Base-by-base conservation (phyloP, 768 basidiomycete species). In the Hemileccinum impolitum region DNA sequence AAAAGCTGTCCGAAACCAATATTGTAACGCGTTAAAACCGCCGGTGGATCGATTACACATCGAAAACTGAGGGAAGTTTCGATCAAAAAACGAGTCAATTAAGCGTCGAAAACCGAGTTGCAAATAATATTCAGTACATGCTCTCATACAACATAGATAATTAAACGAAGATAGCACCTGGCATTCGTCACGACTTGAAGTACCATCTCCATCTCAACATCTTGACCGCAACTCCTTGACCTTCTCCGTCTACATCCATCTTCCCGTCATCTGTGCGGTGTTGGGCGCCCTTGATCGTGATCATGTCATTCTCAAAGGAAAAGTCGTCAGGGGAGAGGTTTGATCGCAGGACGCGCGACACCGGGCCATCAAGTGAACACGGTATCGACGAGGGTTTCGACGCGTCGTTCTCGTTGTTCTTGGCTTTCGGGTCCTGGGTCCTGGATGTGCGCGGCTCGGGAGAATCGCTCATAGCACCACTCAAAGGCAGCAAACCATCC, bases 141-240 rank as follows among this genome's bases (percentile, higher is more conserved):
- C 42, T n/a, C 21, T 13, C 51, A 26, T 51, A 39, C 45, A 47
- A 45, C 7, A 45, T 60, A 54, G 43, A 60, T 60, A 35, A 51
- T 39, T 10, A 46, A 39, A 38, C 47, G 49, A 61, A n/a, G 45
- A 61, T 53, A 39, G 1, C 45, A 39, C n/a, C n/a, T 34, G 2
- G 36, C 18, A 9, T 18, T 19, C 40, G 32, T 50, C 52, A 56
- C 6, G 30, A 13, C 19, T 13, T 32, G 15, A 35, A 14, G 39
- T 57, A 47, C 65, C 65, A 66, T 23, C 59, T 46, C 65, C 65
- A 66, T 35, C 65, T 53, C 31, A 64, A 32, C 38, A 68, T 46
- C 30, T 47, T 42, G 28, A 68, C 23, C n/a, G 37, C 39, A n/a
- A 50, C 45, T n/a, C 35, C 18, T 9, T 26, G 42, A 3, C 31